Percentiles rank a stretch among this genome's conserved stretches.
Evolutionary conservation across 2,329 filamentous ascomycete species (phyloP).

Genomic region (Colletotrichum sp.): DNA sequence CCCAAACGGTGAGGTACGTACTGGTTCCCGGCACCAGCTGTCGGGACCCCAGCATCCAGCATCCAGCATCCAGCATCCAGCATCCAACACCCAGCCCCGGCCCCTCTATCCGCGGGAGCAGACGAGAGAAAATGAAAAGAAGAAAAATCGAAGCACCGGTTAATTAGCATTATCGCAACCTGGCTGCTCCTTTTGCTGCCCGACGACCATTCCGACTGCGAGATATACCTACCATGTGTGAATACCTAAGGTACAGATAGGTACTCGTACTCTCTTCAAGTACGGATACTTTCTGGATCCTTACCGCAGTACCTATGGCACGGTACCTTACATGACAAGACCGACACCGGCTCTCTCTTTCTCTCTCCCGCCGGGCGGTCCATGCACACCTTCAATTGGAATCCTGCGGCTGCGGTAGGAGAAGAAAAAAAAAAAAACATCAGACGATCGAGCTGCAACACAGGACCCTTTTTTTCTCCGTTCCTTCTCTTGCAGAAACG

Average conservation of each 20-base stretch:
- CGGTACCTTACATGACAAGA: neutral
- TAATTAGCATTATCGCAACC: neutral
- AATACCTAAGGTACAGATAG: too few species aligned
- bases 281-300: neutral
- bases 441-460: conserved; percentile 17
- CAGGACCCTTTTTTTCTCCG: neutral
- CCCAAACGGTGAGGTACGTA: neutral
- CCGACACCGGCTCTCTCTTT: neutral
- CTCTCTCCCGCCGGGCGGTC: neutral
- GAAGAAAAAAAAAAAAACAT: neutral
- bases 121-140: neutral
- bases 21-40: neutral
- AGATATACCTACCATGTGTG: neutral
- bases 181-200: neutral
- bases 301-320: neutral
- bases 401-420: conserved; percentile 4
- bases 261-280: neutral
- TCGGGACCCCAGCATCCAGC: neutral
- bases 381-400: neutral
- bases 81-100: too few species aligned
- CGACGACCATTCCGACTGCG: neutral
- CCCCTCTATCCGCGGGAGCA: conserved; percentile 2
- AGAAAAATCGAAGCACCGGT: neutral
- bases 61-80: neutral
- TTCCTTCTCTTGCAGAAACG: conserved; percentile 2